phyloP scores from a whole-genome alignment of 257 asterid genomes.

The Solanum sitiens region DNA sequence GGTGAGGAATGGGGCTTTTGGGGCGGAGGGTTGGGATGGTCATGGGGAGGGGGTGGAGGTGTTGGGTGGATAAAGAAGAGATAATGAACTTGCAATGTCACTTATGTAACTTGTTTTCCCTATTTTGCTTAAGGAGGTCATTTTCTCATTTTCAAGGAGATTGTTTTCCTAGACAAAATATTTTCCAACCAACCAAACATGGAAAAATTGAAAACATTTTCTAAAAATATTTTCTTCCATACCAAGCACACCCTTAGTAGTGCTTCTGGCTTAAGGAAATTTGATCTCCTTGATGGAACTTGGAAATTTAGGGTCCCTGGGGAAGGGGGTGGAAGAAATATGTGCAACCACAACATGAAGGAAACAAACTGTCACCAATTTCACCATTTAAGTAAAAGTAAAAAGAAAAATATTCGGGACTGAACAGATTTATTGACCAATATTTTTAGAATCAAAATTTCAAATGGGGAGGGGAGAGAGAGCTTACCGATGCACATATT shows the following conservation, averaged over 20 bases:
- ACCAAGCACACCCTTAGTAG: neutral
- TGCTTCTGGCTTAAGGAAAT: neutral
- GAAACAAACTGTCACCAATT: neutral
- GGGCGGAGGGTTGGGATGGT: neutral
- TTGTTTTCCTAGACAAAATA: neutral
- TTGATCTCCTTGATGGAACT: neutral
- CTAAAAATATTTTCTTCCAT: neutral
- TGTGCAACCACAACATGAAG: neutral
- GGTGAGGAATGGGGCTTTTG: neutral
- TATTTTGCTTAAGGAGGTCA: neutral
- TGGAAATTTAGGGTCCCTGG: neutral
- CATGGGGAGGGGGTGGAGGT: neutral
- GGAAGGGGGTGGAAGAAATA: neutral
- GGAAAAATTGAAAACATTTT: neutral
- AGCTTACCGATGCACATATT: conserved; percentile 91
- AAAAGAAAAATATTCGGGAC: neutral
- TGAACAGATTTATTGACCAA: neutral
- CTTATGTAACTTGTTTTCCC: neutral
- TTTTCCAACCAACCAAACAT: neutral
- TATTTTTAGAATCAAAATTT: neutral
- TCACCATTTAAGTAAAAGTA: neutral
- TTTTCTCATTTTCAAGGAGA: neutral
- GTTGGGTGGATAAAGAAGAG: neutral
- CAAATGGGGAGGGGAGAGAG: neutral
- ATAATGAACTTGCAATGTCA: neutral